Evolutionary conservation across 2,329 filamentous ascomycete species (phyloP), one percentile per base, ranked within the genome.

Genomic region (Lecanoromycetidae sp.): DNA sequence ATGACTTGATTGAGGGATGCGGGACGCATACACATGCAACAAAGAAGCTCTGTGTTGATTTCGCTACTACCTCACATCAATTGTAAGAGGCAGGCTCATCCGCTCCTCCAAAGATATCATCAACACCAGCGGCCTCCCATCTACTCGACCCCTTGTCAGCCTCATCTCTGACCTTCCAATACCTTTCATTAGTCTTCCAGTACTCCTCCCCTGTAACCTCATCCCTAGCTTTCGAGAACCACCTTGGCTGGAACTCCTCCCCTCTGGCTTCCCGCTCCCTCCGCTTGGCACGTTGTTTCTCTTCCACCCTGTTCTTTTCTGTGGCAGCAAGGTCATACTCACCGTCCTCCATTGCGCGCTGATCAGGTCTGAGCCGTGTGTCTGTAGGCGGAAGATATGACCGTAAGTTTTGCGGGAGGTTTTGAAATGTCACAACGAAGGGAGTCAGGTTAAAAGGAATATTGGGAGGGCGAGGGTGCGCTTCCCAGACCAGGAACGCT

Each of bases 271-370:
- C 90, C 20, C 88, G 73, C 49, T 74, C 68, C 46, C 84, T 70
- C 52, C 91, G 71, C 49, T 82, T 80, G 8, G 81, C 79, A 50
- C 91, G 75, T 70, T 98, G 91, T 54, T 81, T 87, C 68, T 95
- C 84, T 65, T 98, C 91, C 0, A 98, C 77, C 1, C 91, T 75
- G 59, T 90, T 91, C 76, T 98, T 98, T 71, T 98, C 91, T 4
- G 76, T 77, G 0, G 90, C 91, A 1, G 91, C 91, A 50, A 91
- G 74, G 59, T 96, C 90, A 60, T 98, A 98, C 65, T 88, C 79
- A n/a, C 90, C 91, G 52, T 96, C 88, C 63, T 98, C 91, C 91
- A 98, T 98, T 2, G 91, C 91, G 9, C 91, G 76, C 68, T 98
- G 91, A 64, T 98, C 91, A 0, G 91, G 90, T 25, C 91, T 76